phyloP scores from a whole-genome alignment of 352 stramenopile species.

The Phytophthora constricta region DNA sequence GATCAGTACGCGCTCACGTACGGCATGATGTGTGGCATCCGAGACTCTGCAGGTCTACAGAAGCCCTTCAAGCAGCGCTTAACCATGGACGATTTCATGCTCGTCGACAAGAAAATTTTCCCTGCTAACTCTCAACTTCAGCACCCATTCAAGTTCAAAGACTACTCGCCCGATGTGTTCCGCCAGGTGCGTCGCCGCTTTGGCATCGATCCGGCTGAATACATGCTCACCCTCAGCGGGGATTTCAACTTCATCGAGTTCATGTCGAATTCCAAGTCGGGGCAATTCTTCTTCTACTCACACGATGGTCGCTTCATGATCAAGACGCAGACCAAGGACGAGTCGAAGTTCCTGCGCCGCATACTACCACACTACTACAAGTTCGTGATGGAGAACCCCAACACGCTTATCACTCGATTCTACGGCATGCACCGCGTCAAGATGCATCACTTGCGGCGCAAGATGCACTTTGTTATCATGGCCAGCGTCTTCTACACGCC shows the following conservation, averaged over 20 bases:
- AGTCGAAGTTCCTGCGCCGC: slow-evolving; percentile 97
- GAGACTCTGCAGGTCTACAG: slow-evolving; percentile 92
- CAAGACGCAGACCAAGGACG: slow-evolving; percentile 99
- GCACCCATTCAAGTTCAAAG: slow-evolving; percentile 91
- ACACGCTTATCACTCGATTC: slow-evolving; percentile 98
- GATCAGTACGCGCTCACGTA: slow-evolving; percentile 98
- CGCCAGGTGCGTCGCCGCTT: slow-evolving; percentile 82
- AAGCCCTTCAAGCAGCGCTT: slow-evolving; percentile 84
- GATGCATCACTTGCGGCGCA: slow-evolving; percentile 94
- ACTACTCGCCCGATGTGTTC: slow-evolving; percentile 92
- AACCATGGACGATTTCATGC: slow-evolving; percentile 93
- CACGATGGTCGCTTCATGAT: slow-evolving; percentile 98
- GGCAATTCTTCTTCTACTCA: slow-evolving; percentile 99
- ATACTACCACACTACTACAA: slow-evolving; percentile 99
- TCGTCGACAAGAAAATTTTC: slow-evolving; percentile 80
- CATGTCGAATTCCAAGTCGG: slow-evolving; percentile 98
- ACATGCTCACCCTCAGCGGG: slow-evolving; percentile 93
- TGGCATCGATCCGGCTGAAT: slow-evolving; percentile 81
- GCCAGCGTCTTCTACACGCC: slow-evolving; percentile 97
- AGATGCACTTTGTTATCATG: slow-evolving; percentile 97
- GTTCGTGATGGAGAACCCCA: slow-evolving; percentile 96
- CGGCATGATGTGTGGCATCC: slow-evolving; percentile 98
- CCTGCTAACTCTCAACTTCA: slow-evolving; percentile 77
- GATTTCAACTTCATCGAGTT: slow-evolving; percentile 99
- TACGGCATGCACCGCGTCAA: slow-evolving; percentile 98